phyloP scores from a whole-genome alignment of 2,329 filamentous ascomycete species.

The Beauveria asiatica region DNA sequence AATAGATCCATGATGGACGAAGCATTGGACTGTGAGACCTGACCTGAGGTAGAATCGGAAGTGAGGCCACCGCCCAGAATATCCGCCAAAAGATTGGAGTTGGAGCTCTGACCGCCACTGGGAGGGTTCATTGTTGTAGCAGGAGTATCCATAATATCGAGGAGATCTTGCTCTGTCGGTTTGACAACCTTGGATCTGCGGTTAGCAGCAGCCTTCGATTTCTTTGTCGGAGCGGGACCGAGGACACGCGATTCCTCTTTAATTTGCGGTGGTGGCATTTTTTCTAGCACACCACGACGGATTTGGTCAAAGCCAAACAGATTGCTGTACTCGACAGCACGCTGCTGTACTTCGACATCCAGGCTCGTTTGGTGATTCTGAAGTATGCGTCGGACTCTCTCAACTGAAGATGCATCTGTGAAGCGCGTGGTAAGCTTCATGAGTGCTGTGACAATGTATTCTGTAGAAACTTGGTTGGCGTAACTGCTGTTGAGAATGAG shows the following conservation, averaged over 20 bases:
- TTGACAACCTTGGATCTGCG: constrained; percentile 71
- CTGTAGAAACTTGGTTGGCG: constrained; percentile 79
- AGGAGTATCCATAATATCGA: constrained; percentile 84
- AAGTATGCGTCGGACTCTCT: constrained; percentile 73
- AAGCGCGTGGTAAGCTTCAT: constrained; percentile 93
- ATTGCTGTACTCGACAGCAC: constrained; percentile 90
- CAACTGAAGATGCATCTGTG: constrained; percentile 73
- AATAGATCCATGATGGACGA: constrained; percentile 90
- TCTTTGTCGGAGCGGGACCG: constrained; percentile 62
- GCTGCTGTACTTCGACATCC: constrained; percentile 92
- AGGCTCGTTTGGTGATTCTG: constrained; percentile 74
- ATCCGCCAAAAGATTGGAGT: constrained; percentile 81
- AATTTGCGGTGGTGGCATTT: constrained; percentile 96
- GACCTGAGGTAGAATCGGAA: constrained; percentile 27
- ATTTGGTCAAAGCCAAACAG: constrained; percentile 88
- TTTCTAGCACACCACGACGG: constrained; percentile 82
- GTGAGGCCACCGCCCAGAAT: constrained; percentile 71
- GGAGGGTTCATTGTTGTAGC: constrained; percentile 39
- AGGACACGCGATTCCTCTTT: constrained; percentile 89
- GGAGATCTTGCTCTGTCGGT: constrained; percentile 81
- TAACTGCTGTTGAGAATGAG: constrained; percentile 93
- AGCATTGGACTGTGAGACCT: constrained; percentile 46
- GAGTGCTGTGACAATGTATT: constrained; percentile 91
- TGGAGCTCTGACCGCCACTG: constrained; percentile 52
- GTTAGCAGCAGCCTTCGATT: constrained; percentile 61